Conservation (phyloP, 169 alveolate genomes). For the Babesia ovata region DNA sequence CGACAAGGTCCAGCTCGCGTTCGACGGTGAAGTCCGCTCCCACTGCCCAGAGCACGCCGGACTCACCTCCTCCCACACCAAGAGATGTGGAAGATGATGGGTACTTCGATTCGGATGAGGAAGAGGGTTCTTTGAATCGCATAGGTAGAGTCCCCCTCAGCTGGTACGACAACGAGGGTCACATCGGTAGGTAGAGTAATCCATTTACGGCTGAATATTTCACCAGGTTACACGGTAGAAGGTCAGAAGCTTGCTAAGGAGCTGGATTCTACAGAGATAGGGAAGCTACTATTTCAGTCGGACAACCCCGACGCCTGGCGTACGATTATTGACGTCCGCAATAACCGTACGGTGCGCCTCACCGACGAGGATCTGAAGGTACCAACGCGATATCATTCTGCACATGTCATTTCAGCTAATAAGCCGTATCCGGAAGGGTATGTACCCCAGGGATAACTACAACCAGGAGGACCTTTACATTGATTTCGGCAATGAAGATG, state of each 20-base stretch:
- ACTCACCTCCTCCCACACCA: background rate
- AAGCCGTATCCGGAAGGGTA: slow-evolving; percentile 63
- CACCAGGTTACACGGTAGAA: slow-evolving; percentile 61
- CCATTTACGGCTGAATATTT: background rate
- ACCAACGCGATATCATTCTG: no score
- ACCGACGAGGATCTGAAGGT: slow-evolving; percentile 67
- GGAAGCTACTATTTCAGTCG: slow-evolving; percentile 58
- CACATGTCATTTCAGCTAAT: slow-evolving; percentile 31
- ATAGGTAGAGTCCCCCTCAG: slow-evolving; percentile 57
- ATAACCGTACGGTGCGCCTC: slow-evolving; percentile 55
- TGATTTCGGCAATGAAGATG: slow-evolving; percentile 63
- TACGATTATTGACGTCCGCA: slow-evolving; percentile 54
- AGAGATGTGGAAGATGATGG: slow-evolving; percentile 40
- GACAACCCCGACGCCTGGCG: slow-evolving; percentile 70
- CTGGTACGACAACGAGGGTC: slow-evolving; percentile 66
- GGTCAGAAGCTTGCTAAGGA: slow-evolving; percentile 61
- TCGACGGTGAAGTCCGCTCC: background rate
- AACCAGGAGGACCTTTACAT: slow-evolving; percentile 57
- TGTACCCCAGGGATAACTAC: slow-evolving; percentile 66
- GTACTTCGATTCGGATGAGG: slow-evolving; percentile 64
- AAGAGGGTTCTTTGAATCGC: slow-evolving; percentile 59
- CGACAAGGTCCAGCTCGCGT: slow-evolving; percentile 52
- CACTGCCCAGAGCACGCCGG: background rate
- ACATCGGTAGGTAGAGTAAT: slow-evolving; percentile 38
- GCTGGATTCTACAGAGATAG: slow-evolving; percentile 64